phyloP scores from a whole-genome alignment of 768 basidiomycete genomes.

The Trametes elegans region DNA sequence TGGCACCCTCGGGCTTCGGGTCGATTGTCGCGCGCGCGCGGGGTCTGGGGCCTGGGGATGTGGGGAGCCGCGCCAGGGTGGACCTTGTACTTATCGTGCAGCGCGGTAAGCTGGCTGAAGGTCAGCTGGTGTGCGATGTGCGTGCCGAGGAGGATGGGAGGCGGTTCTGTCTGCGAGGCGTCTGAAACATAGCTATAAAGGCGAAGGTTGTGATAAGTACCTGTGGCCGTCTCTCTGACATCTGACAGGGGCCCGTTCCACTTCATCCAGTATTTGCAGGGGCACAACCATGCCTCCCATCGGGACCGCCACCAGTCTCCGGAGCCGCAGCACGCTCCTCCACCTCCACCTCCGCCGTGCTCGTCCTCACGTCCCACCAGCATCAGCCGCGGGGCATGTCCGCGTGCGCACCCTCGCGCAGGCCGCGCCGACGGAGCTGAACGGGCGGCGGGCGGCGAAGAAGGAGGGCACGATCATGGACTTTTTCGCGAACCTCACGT shows the following conservation, averaged over 20 bases:
- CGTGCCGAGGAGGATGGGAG: not conserved
- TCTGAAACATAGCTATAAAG: not conserved
- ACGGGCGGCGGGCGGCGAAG: conserved; percentile 20
- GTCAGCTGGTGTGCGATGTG: not conserved
- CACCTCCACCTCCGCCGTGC: too few relatives aligned
- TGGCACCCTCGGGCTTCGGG: not conserved
- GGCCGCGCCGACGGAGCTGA: not conserved
- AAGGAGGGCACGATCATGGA: conserved; percentile 42
- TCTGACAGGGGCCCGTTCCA: too few relatives aligned
- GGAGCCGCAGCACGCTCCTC: too few relatives aligned
- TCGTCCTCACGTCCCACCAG: not conserved
- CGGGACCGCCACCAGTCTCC: too few relatives aligned
- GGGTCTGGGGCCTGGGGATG: not conserved
- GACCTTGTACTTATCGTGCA: too few relatives aligned
- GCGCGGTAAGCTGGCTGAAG: not conserved
- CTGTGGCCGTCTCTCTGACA: too few relatives aligned
- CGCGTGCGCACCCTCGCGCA: not conserved
- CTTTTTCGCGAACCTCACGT: conserved; percentile 45
- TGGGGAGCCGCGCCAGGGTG: too few relatives aligned
- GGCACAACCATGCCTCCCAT: too few relatives aligned
- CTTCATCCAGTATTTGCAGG: too few relatives aligned
- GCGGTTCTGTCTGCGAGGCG: not conserved
- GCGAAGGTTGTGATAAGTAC: too few relatives aligned
- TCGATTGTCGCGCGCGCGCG: not conserved
- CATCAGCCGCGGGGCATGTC: not conserved